Evolutionary conservation across 2,329 filamentous ascomycete genomes (phyloP).

Genomic region (Pseudocercospora ulei): DNA sequence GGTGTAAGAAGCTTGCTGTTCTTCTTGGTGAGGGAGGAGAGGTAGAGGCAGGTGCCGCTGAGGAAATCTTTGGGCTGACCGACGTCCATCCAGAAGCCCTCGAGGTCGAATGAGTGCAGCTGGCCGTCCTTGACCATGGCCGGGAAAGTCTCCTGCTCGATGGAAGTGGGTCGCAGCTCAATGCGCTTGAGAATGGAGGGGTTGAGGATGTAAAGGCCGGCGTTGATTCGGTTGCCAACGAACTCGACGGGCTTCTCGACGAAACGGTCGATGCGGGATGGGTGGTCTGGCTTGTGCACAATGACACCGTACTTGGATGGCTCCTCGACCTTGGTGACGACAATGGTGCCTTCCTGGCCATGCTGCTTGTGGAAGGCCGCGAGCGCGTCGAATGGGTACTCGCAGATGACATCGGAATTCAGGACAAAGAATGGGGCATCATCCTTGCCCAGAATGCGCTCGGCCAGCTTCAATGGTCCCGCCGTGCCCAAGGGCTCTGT

Average conservation of each 20-base stretch:
- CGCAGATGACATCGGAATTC: conserved; percentile 97
- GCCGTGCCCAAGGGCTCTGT: conserved; percentile 90
- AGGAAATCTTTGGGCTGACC: conserved; percentile 98
- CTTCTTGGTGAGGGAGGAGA: conserved; percentile 84
- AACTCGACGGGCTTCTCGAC: conserved; percentile 99
- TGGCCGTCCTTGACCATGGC: conserved; percentile 80
- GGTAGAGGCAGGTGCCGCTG: conserved; percentile 88
- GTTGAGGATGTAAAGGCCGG: conserved; percentile 96
- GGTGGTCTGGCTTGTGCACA: conserved; percentile 87
- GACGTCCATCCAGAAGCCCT: conserved; percentile 99
- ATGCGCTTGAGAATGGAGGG: conserved; percentile 82
- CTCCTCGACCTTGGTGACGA: conserved; percentile 98
- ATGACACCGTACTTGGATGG: conserved; percentile 98
- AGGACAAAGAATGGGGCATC: conserved; percentile 94
- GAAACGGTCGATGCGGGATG: conserved; percentile 91
- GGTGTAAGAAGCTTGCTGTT: conserved; percentile 73
- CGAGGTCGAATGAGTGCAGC: conserved; percentile 90
- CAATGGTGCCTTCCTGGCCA: conserved; percentile 92
- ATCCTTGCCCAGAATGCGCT: conserved; percentile 84
- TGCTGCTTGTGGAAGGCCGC: conserved; percentile 86
- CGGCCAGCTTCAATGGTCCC: conserved; percentile 88
- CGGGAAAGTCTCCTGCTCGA: conserved; percentile 98
- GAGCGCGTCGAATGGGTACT: conserved; percentile 86
- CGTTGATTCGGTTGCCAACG: conserved; percentile 97
- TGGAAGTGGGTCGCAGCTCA: conserved; percentile 89